These are phyloP conservation scores for Schizophyllum amplum DNA, from an alignment of 1,284 basidiomycete genomes.

Conservation along the genomic window DNA sequence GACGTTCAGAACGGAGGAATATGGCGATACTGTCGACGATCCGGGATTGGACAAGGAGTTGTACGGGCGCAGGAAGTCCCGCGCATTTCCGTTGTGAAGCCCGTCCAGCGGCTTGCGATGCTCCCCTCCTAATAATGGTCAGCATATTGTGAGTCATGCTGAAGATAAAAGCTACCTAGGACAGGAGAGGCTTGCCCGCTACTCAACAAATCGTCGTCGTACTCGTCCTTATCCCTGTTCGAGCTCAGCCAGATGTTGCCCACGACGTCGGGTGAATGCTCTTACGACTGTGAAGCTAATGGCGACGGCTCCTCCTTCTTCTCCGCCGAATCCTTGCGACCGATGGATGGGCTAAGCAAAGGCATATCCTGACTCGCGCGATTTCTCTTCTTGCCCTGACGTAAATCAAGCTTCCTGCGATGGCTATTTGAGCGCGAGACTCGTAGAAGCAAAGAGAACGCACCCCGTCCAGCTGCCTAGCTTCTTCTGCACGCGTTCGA, in stretches of 20 bases:
- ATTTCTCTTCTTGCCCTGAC: slow-evolving; percentile 10
- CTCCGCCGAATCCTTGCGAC: neutral
- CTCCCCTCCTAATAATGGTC: neutral
- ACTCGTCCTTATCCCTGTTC: slow-evolving; percentile 19
- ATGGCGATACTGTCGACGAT: neutral
- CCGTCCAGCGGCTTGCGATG: neutral
- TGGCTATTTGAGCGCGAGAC: slow-evolving; percentile 8
- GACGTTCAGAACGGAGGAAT: neutral
- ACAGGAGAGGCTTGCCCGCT: slow-evolving; percentile 67
- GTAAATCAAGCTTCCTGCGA: slow-evolving; percentile 14
- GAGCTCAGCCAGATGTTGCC: no score
- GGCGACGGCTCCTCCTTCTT: neutral
- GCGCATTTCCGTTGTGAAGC: neutral
- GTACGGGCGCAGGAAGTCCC: neutral
- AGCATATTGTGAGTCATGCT: neutral
- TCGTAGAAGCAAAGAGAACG: slow-evolving; percentile 13
- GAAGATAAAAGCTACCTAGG: neutral
- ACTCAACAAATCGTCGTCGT: slow-evolving; percentile 59
- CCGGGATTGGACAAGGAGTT: neutral
- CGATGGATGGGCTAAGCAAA: neutral
- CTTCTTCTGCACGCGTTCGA: slow-evolving; percentile 57
- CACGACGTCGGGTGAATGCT: no score
- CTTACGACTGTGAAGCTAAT: slow-evolving; percentile 13
- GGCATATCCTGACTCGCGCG: neutral
- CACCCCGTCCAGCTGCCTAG: slow-evolving; percentile 65